Conservation (phyloP, 2,329 filamentous ascomycete species). For the Paraphoma chrysanthemicola region DNA sequence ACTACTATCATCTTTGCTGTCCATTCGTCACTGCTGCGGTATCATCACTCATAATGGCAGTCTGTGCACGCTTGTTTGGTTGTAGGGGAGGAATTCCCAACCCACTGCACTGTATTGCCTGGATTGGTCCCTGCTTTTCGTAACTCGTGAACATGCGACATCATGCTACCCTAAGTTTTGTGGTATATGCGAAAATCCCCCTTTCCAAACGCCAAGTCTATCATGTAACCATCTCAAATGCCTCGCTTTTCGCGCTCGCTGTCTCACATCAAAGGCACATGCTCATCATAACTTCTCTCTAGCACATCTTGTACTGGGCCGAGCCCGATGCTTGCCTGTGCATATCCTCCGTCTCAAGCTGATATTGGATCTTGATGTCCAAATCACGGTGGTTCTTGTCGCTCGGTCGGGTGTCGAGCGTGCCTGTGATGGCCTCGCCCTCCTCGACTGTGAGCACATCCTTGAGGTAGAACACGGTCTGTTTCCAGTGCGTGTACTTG, state of each 20-base stretch:
- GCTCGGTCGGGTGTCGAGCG: slow-evolving; percentile 84
- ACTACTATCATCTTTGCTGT: not conserved
- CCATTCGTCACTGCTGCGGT: not conserved
- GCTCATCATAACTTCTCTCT: not conserved
- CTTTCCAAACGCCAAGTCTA: slow-evolving; percentile 26
- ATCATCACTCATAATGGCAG: not conserved
- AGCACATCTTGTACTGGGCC: slow-evolving; percentile 78
- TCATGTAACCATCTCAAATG: slow-evolving; percentile 7
- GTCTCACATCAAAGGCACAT: not conserved
- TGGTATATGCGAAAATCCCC: slow-evolving; percentile 12
- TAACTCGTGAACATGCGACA: slow-evolving; percentile 32
- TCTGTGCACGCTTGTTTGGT: slow-evolving; percentile 3
- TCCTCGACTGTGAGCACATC: slow-evolving; percentile 92
- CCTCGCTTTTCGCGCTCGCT: not conserved
- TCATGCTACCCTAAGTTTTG: slow-evolving; percentile 43
- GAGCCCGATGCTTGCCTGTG: slow-evolving; percentile 72
- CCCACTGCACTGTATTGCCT: slow-evolving; percentile 3
- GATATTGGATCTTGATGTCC: slow-evolving; percentile 87
- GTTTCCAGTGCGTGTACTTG: slow-evolving; percentile 99
- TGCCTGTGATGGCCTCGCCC: slow-evolving; percentile 78
- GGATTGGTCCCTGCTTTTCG: slow-evolving; percentile 43
- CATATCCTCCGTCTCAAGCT: slow-evolving; percentile 76
- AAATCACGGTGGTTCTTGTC: slow-evolving; percentile 93
- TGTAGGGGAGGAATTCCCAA: slow-evolving; percentile 47
- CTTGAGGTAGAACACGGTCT: slow-evolving; percentile 97